These are phyloP conservation scores for Fusarium sp. DNA, from an alignment of 2,329 filamentous ascomycete genomes.

Conservation along the genomic window DNA sequence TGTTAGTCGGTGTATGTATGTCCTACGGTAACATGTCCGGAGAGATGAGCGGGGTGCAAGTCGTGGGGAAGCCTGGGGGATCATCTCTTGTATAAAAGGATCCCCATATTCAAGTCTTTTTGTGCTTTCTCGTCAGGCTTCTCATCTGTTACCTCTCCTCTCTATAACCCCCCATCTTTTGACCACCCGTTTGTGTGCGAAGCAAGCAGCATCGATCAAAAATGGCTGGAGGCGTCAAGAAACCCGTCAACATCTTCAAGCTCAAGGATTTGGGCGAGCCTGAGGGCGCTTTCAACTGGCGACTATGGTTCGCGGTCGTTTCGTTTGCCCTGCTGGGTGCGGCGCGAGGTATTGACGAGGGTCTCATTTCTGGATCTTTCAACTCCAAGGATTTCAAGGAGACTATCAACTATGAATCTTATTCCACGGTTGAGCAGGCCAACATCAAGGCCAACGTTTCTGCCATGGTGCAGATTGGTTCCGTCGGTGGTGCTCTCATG, in stretches of 20 bases:
- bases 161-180: background rate
- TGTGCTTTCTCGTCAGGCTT: background rate
- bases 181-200: background rate
- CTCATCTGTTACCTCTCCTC: background rate
- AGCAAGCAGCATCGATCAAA: constrained; percentile 25
- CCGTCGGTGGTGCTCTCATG: constrained; percentile 77
- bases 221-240: constrained; percentile 68
- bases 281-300: constrained; percentile 81
- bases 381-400: constrained; percentile 75
- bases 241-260: constrained; percentile 74
- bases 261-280: constrained; percentile 76
- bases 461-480: constrained; percentile 86
- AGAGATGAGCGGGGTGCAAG: constrained; percentile 15
- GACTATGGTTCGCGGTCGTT: constrained; percentile 82
- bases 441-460: constrained; percentile 84
- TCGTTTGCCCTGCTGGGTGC: constrained; percentile 83
- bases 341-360: constrained; percentile 84
- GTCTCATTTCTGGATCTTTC: constrained; percentile 81
- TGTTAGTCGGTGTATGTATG: constrained; percentile 15
- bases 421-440: constrained; percentile 68
- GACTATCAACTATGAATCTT: constrained; percentile 70
- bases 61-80: constrained; percentile 23
- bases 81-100: constrained; percentile 18
- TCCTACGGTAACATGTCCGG: constrained; percentile 18
- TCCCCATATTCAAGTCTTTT: background rate